Evolutionary conservation across 257 asterid species (phyloP).

Genomic region (Scutellaria minor): DNA sequence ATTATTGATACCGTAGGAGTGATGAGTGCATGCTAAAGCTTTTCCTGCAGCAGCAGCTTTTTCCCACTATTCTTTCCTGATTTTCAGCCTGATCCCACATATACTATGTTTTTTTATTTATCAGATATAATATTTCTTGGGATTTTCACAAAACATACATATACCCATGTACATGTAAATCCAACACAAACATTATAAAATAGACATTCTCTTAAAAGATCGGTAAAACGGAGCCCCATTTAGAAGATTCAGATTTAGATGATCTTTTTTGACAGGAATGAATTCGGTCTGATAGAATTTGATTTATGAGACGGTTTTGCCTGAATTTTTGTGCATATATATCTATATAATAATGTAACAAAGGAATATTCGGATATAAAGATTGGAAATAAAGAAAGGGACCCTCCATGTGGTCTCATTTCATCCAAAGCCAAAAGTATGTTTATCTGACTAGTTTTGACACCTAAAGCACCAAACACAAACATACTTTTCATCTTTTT

Average conservation of each 20-base stretch:
- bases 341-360: too few species aligned
- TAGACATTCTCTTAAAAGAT: too few species aligned
- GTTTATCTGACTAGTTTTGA: not conserved
- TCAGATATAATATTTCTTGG: not conserved
- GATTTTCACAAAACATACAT: not conserved
- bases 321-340: too few species aligned
- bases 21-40: too few species aligned
- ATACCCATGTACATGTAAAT: too few species aligned
- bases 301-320: too few species aligned
- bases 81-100: constrained; percentile 1
- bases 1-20: too few species aligned
- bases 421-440: not conserved
- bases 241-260: too few species aligned
- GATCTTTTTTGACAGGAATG: too few species aligned
- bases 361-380: not conserved
- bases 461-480: constrained; percentile 14
- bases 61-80: constrained; percentile 17
- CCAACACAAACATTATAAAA: too few species aligned
- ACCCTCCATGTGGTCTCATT: constrained; percentile 16
- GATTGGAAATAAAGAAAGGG: constrained; percentile 10
- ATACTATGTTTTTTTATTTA: not conserved
- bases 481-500: not conserved
- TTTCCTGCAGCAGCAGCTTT: not conserved
- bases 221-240: too few species aligned
- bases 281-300: too few species aligned